These are phyloP conservation scores for Cyphellophora europaea DNA, from an alignment of 2,329 filamentous ascomycete genomes.

Conservation along the genomic window DNA sequence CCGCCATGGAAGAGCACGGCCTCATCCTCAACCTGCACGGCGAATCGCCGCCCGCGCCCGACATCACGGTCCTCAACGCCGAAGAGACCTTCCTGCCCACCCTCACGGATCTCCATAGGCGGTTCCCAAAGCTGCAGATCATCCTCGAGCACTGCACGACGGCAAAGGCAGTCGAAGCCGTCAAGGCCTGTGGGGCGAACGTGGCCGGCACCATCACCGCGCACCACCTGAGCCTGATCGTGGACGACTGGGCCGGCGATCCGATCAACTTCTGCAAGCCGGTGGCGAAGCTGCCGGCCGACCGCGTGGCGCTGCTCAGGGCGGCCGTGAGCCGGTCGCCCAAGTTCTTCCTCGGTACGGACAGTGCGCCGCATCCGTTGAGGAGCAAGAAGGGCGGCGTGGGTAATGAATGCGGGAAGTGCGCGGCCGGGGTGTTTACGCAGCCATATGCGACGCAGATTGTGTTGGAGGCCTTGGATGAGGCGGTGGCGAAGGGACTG, in stretches of 20 bases:
- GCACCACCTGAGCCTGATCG: constrained; percentile 73
- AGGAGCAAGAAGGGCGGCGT: constrained; percentile 39
- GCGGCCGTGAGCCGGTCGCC: constrained; percentile 37
- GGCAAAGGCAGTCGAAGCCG: constrained; percentile 67
- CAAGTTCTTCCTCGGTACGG: constrained; percentile 62
- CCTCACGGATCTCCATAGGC: constrained; percentile 59
- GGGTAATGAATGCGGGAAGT: constrained; percentile 23
- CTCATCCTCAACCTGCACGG: constrained; percentile 91
- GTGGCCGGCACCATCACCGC: constrained; percentile 78
- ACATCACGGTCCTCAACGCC: constrained; percentile 54
- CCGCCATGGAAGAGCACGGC: constrained; percentile 76
- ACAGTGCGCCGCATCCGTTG: constrained; percentile 59
- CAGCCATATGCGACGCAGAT: constrained; percentile 51
- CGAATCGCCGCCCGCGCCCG: constrained; percentile 50
- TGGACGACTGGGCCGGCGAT: constrained; percentile 63
- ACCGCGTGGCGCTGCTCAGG: constrained; percentile 62
- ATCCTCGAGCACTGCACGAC: constrained; percentile 73
- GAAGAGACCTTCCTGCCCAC: constrained; percentile 75
- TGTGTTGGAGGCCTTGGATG: constrained; percentile 50
- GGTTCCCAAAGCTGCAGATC: constrained; percentile 62
- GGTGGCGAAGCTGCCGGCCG: constrained; percentile 61
- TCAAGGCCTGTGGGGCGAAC: constrained; percentile 51
- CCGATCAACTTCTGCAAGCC: constrained; percentile 76
- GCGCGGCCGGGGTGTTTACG: constrained; percentile 53
- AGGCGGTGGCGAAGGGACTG: constrained; percentile 44